Conservation (phyloP, 148 eudicot species). For the Tetragonia tetragonoides region DNA sequence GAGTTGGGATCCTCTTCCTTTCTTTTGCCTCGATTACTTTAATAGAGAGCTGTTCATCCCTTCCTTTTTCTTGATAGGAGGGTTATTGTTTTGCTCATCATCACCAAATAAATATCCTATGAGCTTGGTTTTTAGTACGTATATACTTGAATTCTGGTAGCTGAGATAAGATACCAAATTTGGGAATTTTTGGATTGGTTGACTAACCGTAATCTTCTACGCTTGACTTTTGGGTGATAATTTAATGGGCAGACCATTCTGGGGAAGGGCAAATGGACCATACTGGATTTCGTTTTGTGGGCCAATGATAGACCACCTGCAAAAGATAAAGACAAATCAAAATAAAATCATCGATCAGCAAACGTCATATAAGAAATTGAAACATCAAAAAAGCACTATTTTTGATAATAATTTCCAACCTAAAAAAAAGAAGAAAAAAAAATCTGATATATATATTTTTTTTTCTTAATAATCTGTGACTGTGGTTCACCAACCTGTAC, state of each 20-base stretch:
- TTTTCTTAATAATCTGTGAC: background rate
- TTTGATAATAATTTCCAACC: no score
- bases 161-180: background rate
- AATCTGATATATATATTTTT: no score
- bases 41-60: background rate
- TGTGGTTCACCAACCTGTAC: conserved; percentile 42
- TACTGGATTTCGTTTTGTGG: conserved; percentile 45
- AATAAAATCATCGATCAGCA: background rate
- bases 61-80: background rate
- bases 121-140: background rate
- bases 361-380: background rate
- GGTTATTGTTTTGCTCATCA: background rate
- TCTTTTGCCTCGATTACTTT: background rate
- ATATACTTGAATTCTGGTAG: background rate
- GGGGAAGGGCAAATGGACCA: conserved; percentile 49
- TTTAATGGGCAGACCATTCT: conserved; percentile 40
- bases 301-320: conserved; percentile 44
- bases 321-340: background rate
- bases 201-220: background rate
- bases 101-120: background rate
- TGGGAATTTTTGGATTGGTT: background rate
- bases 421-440: no score
- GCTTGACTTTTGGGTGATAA: conserved; percentile 24
- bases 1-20: background rate
- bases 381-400: conserved; percentile 11